A percentile compares a stretch with the other conserved stretches of the same genome.
Conservation (phyloP, 2,329 filamentous ascomycete species). For the Penicillium brasilianum region DNA sequence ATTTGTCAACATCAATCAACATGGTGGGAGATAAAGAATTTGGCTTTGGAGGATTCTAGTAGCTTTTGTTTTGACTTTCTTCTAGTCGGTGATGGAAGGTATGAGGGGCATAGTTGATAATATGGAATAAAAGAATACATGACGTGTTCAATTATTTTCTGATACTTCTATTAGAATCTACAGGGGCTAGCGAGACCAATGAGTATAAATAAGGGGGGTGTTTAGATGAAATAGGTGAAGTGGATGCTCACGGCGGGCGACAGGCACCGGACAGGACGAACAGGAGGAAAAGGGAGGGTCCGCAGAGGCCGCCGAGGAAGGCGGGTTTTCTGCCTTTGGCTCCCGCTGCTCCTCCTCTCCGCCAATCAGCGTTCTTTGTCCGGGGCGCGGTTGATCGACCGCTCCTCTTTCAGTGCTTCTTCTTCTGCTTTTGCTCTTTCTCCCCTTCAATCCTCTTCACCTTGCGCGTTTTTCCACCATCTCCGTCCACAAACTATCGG, state of each 20-base stretch:
- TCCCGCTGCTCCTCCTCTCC: constrained; percentile 45
- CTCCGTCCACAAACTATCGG: constrained; percentile 1
- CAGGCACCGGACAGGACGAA: background rate
- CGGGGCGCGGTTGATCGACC: constrained; percentile 43
- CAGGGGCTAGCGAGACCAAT: constrained; percentile 58
- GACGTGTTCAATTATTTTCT: background rate
- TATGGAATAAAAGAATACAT: background rate
- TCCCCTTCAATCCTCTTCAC: constrained; percentile 16
- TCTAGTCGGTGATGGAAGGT: constrained; percentile 8
- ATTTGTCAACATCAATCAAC: constrained; percentile 3
- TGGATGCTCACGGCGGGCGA: background rate
- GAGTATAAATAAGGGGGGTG: constrained; percentile 68
- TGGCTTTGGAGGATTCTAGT: background rate
- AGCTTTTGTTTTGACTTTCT: constrained; percentile 15
- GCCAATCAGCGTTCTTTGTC: constrained; percentile 40
- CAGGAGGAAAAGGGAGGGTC: constrained; percentile 36
- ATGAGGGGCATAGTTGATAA: constrained; percentile 24
- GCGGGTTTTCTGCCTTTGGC: constrained; percentile 32
- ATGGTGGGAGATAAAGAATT: constrained; percentile 17
- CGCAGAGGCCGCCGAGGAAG: constrained; percentile 25
- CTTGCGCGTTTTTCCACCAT: constrained; percentile 16
- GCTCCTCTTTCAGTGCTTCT: constrained; percentile 42
- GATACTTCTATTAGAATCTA: constrained; percentile 42
- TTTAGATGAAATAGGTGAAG: constrained; percentile 30
- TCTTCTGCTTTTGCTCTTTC: constrained; percentile 19